Base-by-base conservation (phyloP, 2,329 filamentous ascomycete genomes). In the Harringtonia aguacate region DNA sequence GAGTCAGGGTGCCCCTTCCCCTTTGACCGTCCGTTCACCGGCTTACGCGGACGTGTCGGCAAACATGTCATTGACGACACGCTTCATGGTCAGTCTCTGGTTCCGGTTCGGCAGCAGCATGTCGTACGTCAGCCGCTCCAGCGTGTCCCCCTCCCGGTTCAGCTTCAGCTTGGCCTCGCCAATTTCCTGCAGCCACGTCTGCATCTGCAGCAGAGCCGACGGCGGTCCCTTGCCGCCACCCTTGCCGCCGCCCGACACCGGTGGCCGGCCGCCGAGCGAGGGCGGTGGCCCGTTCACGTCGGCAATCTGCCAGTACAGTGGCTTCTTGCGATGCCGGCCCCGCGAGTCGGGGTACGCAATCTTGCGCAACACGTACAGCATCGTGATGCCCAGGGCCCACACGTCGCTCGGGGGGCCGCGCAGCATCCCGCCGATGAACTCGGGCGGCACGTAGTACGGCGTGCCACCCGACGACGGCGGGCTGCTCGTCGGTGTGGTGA, bases 401-500 rank as follows among this genome's bases (percentile, higher is more conserved):
- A 77, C 72, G 50, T 79, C 75, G 27, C 73, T 75, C 3, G 73
- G 61, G 4, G 69, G 57, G 4, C 75, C 75, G 28, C 75, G 72
- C 38, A 67, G 61, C 55, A 70, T 73, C 42, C 65, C 61, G 13
- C 69, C 71, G 47, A 79, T 75, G 55, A 76, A 79, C 56, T 79
- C 75, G 20, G 75, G 75, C 1, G 75, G 74, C 18, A 79, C 67
- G 53, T 79, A 79, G 58, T 76, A 79, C 13, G 75, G 75, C 14
- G 75, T 79, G 40, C 75, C 75, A 22, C 75, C 75, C 9, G 66
- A 66, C 3, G 65, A 69, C 13, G 67, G 64, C 4, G 68, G 64
- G 47, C 67, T 69, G 44, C 56, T 60, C 18, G 64, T 64, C 27
- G 59, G 60, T 3, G 73, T 75, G 9, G 73, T 73, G 36, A 78